Base-by-base conservation (phyloP, 2,329 filamentous ascomycete genomes). In the Xylariaceae sp. region DNA sequence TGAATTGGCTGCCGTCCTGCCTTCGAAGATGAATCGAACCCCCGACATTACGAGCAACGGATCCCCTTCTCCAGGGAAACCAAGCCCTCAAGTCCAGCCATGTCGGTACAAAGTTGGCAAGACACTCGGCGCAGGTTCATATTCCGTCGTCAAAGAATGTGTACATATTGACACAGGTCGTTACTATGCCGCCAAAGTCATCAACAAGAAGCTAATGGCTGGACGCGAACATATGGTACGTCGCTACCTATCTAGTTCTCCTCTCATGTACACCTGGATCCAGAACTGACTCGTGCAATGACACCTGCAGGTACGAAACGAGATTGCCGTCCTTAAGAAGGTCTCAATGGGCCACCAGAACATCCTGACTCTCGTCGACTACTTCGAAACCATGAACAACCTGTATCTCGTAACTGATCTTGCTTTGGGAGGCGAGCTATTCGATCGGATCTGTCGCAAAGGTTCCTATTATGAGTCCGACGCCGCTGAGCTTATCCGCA, bases 321-420 rank as follows among this genome's bases (percentile, higher is more conserved):
- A 98, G 71, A 98, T 98, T 60, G 92, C 93, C 6, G 90, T 98
- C 21, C 77, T 98, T 56, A 97, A 97, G 69, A 86, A 86, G 62
- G 92, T 98, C n/a, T 97, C 92, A 1, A 95, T 98, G 88, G 93
- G 93, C 44, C 92, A 98, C 71, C 88, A 93, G 67, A 98, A 98
- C 65, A 97, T 98, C 65, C 74, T 98, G 50, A 98, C 93, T 1
- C 78, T 98, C 48, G 93, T 97, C 60, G 93, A 98, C 73, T 98
- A 97, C 70, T 98, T 98, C 64, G 93, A 98, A 73, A 98, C 93
- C 6, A 95, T 96, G 88, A 97, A 98, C 73, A 98, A 98, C 70
- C 79, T 98, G 55, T 98, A 98, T 67, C 84, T 98, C 29, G 93
- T 98, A 41, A 97, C 93, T 35, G 93, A 98, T 63, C 85, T 98